Conservation (phyloP, 2,329 filamentous ascomycete genomes). For the Fusarium oligoseptatum region DNA sequence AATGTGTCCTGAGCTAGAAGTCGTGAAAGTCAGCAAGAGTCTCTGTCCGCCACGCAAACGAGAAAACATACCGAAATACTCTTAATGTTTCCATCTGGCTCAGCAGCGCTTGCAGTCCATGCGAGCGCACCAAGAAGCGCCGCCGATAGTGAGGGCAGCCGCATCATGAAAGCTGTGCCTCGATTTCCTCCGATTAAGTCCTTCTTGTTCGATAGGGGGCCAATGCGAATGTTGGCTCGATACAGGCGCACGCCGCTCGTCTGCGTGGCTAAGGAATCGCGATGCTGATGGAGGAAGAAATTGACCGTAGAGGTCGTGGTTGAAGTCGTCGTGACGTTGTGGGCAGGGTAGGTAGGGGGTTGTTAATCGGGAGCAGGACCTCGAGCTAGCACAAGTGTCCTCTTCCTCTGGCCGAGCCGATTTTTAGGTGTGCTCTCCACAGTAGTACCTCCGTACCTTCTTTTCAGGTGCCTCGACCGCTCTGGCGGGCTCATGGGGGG, state of each 20-base stretch:
- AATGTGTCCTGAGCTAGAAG: slow-evolving; percentile 85
- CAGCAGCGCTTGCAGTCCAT: slow-evolving; percentile 63
- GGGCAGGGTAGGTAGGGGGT: slow-evolving; percentile 41
- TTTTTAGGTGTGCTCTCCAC: slow-evolving; percentile 47
- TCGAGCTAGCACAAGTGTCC: slow-evolving; percentile 49
- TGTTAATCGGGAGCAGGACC: slow-evolving; percentile 30
- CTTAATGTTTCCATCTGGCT: slow-evolving; percentile 63
- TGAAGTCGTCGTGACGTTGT: slow-evolving; percentile 42
- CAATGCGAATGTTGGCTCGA: slow-evolving; percentile 38
- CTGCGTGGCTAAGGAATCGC: slow-evolving; percentile 32
- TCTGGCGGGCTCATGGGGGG: slow-evolving; percentile 12
- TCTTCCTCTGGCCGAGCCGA: slow-evolving; percentile 41
- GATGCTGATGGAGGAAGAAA: slow-evolving; percentile 16
- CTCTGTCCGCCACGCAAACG: background rate
- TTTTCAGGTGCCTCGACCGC: slow-evolving; percentile 5
- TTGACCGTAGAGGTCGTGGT: slow-evolving; percentile 39
- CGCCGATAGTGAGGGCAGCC: slow-evolving; percentile 62
- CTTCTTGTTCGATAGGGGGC: slow-evolving; percentile 23
- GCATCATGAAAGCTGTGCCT: slow-evolving; percentile 55
- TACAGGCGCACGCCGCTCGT: slow-evolving; percentile 38
- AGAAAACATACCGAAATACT: slow-evolving; percentile 62
- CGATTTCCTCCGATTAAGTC: slow-evolving; percentile 8
- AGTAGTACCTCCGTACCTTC: slow-evolving; percentile 29
- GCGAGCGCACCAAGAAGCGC: slow-evolving; percentile 64
- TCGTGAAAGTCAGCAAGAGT: slow-evolving; percentile 39